Evolutionary conservation across 192 early-diverging fungal species (phyloP), one percentile per base, ranked within the genome.

Genomic region (Entrophospora sp.): DNA sequence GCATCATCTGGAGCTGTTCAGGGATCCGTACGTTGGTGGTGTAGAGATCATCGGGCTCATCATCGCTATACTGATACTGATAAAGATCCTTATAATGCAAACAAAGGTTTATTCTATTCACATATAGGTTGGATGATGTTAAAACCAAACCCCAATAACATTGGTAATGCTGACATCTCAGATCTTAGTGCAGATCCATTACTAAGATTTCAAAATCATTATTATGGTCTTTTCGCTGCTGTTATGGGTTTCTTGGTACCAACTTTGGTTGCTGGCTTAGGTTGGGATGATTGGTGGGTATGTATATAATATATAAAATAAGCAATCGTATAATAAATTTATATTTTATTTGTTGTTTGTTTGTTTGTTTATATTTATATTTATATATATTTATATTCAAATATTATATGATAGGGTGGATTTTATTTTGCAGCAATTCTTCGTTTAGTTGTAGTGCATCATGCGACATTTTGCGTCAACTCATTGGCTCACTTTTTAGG

Each of bases 401-500:
- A 6, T 8, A 7, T 49, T 6, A 49, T 10, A 20, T 10, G 7
- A 40, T 76, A 80, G 64, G 91, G 90, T 66, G 92, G 89, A 6
- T 93, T 82, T 70, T 89, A 88, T 75, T 91, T 75, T 65, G 89
- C 90, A 14, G 84, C 79, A 27, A 73, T 91, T 16, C 64, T 80
- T 27, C 87, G 89, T 68, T 82, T 91, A 51, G 86, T 88, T 16
- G 76, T 87, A 56, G 79, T 93, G 35, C 91, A 93, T 73, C 91
- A 93, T 65, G 87, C 90, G 42, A 93, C 91, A 28, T 93, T 93
- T 81, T 93, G 90, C 67, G 85, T 93, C 52, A 93, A 93, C 81
- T 89, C 87, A 12, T 77, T 93, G 16, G 91, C 91, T 16, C 91
- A 91, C 72, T 89, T 75, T 48, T 72, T 93, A 10, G 91, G 91